Base-by-base conservation (phyloP, 73 alveolate species). In the Paramecium sexaurelia region DNA sequence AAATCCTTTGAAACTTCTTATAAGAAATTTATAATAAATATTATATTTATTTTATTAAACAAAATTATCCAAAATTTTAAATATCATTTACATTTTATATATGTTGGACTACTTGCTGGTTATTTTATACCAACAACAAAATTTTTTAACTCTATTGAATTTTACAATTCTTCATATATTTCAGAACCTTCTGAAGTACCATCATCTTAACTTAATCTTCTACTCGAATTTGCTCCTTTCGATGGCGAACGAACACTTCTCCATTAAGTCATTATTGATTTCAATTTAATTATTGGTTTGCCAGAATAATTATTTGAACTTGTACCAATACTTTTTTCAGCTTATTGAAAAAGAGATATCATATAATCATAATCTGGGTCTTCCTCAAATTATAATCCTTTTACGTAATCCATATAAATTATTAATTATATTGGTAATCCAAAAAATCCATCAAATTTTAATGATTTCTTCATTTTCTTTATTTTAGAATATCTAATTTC, bases 381-480 rank as follows among this genome's bases (percentile, higher is more conserved):
- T 33, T 84, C 37, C n/a, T 84, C 89, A 35, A 97, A 97, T 51
- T 94, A 67, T 37, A 97, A 92, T 20, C 55, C 84, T 75, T 95
- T 92, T 11, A 91, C 56, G 56, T 95, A 95, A 26, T 90, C 92
- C 55, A 95, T 87, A 51, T 92, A 96, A 68, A 57, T 66, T 56
- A 51, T 68, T 51, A 97, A 85, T 89, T 95, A 97, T 1, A 85
- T 84, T 33, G 99, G 99, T 32, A 93, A 91, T 69, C 96, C 96
- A 32, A 95, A 92, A 51, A 97, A 92, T 10, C 67, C 84, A 67
- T 94, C 98, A 51, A 92, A 83, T 66, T 95, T 85, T 3, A 95
- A 19, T 13, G 88, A 57, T 61, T 83, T 71, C 78, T 97, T 96
- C 55, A 85, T 92, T 43, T 92, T 95, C 92, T 55, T 91, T 19